Percentiles rank a stretch among this genome's conserved stretches.
These are phyloP conservation scores for Nicotiana sylvestris DNA, from an alignment of 257 asterid genomes.

Conservation along the genomic window DNA sequence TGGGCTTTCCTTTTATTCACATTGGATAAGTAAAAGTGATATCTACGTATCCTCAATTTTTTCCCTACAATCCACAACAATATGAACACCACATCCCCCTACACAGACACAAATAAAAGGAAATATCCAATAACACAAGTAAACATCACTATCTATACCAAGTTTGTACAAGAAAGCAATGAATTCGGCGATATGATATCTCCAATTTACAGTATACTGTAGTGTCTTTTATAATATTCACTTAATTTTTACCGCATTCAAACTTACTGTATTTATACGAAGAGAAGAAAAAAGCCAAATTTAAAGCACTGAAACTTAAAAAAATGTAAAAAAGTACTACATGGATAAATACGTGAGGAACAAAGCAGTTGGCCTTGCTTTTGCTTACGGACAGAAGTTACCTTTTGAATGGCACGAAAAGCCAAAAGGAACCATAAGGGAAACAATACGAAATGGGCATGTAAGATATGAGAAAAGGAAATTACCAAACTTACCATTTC, in stretches of 20 bases:
- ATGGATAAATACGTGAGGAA: neutral
- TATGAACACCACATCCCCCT: no score
- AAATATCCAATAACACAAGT: no score
- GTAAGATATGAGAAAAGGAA: neutral
- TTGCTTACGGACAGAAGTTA: neutral
- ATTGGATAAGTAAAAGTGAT: neutral
- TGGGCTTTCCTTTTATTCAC: neutral
- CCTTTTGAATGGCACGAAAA: neutral
- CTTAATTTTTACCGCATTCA: no score
- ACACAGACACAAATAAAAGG: no score
- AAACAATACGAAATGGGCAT: constrained; percentile 4
- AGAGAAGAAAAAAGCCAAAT: no score
- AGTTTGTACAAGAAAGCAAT: neutral
- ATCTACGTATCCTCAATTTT: neutral
- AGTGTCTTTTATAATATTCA: no score
- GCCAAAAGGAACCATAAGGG: neutral
- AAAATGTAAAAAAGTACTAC: neutral
- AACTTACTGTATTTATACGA: no score
- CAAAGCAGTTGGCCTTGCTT: neutral
- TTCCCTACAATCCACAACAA: neutral
- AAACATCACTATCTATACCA: neutral
- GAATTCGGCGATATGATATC: neutral
- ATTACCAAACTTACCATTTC: neutral
- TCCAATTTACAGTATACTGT: no score
- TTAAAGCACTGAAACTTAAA: no score